Evolutionary conservation across 768 basidiomycete genomes (phyloP).

Genomic region (Pleurotus djamor): DNA sequence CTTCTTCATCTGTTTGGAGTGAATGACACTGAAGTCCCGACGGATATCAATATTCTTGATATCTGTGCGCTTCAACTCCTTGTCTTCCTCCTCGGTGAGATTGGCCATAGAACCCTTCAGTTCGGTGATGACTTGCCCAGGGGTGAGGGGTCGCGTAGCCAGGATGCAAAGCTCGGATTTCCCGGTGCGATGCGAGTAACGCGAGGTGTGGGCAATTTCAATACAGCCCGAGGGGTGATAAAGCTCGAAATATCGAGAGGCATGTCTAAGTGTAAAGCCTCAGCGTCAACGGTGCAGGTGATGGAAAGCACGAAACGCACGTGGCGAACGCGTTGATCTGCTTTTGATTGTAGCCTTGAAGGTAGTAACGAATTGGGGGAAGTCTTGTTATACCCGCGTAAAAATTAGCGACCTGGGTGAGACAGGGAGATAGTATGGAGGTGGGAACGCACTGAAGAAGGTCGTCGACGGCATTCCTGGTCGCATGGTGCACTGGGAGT

Average conservation of each 20-base stretch:
- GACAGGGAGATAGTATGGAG: constrained; percentile 18
- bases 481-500: constrained; percentile 50
- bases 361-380: constrained; percentile 72
- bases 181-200: constrained; percentile 84
- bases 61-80: constrained; percentile 82
- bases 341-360: constrained; percentile 72
- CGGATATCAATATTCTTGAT: constrained; percentile 74
- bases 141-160: constrained; percentile 68
- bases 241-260: constrained; percentile 85
- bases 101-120: constrained; percentile 91
- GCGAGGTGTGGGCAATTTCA: constrained; percentile 86
- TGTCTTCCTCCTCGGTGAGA: constrained; percentile 81
- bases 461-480: constrained; percentile 74
- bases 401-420: constrained; percentile 13
- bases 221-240: constrained; percentile 82
- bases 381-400: constrained; percentile 45
- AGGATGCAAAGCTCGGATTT: constrained; percentile 89
- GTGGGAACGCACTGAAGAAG: constrained; percentile 61
- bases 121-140: constrained; percentile 78
- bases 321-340: constrained; percentile 92
- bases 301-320: constrained; percentile 50
- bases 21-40: constrained; percentile 88
- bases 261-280: constrained; percentile 58
- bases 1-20: constrained; percentile 89
- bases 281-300: background rate